These are phyloP conservation scores for Fusarium sp. DNA, from an alignment of 2,329 filamentous ascomycete genomes.

Conservation along the genomic window DNA sequence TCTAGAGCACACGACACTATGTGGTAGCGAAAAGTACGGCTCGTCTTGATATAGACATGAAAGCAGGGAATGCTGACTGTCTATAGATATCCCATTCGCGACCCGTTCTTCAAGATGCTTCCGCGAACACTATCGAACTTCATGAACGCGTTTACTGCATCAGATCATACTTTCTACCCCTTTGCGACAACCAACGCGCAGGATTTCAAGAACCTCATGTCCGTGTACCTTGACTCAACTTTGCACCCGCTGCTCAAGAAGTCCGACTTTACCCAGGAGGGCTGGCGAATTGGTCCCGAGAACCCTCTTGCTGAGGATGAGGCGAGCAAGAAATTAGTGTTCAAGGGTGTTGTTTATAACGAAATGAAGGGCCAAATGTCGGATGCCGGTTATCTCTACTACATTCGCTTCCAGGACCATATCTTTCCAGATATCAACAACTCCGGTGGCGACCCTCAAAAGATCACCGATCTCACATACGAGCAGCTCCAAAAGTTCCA, in stretches of 20 bases:
- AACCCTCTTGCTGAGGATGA: slow-evolving; percentile 74
- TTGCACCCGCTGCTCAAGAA: slow-evolving; percentile 89
- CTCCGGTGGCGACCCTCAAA: slow-evolving; percentile 94
- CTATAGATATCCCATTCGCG: slow-evolving; percentile 91
- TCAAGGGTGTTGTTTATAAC: slow-evolving; percentile 99
- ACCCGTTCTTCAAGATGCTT: slow-evolving; percentile 99
- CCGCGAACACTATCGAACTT: slow-evolving; percentile 98
- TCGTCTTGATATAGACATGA: not conserved
- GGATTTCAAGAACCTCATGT: slow-evolving; percentile 96
- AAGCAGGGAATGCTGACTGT: slow-evolving; percentile 45
- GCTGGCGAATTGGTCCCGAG: slow-evolving; percentile 95
- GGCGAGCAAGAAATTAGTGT: slow-evolving; percentile 79
- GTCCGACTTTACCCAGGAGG: slow-evolving; percentile 95
- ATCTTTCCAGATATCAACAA: slow-evolving; percentile 96
- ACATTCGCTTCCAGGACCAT: slow-evolving; percentile 93
- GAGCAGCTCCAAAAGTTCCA: slow-evolving; percentile 91
- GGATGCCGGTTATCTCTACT: slow-evolving; percentile 95
- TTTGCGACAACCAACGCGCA: slow-evolving; percentile 97
- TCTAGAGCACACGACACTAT: slow-evolving; percentile 95
- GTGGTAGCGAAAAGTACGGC: slow-evolving; percentile 88
- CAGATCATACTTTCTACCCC: slow-evolving; percentile 96
- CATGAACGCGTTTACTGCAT: slow-evolving; percentile 98
- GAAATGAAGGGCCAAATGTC: slow-evolving; percentile 99
- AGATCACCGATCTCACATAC: slow-evolving; percentile 95
- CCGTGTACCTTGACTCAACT: slow-evolving; percentile 95